phyloP scores from a whole-genome alignment of 257 asterid genomes.

The Petunia secreta region DNA sequence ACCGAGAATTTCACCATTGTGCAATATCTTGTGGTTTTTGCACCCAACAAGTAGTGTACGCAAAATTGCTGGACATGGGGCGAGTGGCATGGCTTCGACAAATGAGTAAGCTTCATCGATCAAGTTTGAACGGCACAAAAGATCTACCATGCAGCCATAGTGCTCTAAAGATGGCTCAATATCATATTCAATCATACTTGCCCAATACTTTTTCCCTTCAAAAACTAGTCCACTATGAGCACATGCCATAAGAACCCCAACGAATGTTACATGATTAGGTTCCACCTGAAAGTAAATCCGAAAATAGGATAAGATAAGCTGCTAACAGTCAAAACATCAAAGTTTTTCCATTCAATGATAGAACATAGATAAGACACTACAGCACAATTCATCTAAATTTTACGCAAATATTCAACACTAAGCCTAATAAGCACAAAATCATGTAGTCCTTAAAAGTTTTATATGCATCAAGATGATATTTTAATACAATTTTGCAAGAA shows the following conservation, averaged over 20 bases:
- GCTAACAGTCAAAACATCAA: background rate
- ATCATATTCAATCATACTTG: constrained; percentile 53
- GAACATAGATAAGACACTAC: background rate
- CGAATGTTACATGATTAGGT: constrained; percentile 62
- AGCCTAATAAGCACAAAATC: background rate
- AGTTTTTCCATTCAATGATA: background rate
- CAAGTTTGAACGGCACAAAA: constrained; percentile 55
- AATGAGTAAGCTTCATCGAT: constrained; percentile 57
- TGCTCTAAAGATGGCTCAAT: constrained; percentile 76
- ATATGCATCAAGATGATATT: constrained; percentile 3
- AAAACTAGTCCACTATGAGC: constrained; percentile 63
- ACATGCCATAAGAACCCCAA: constrained; percentile 67
- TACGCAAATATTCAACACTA: background rate
- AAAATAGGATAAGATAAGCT: background rate
- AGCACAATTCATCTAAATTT: background rate
- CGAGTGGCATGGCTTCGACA: constrained; percentile 49
- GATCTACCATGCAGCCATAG: constrained; percentile 73
- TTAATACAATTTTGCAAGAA: background rate
- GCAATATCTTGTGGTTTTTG: constrained; percentile 52
- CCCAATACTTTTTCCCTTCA: constrained; percentile 63
- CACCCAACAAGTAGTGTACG: constrained; percentile 61
- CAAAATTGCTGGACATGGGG: constrained; percentile 67
- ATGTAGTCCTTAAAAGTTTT: background rate
- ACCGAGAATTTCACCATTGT: constrained; percentile 56
- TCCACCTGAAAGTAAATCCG: constrained; percentile 50